Evolutionary conservation across 2,329 filamentous ascomycete species (phyloP), one percentile per base, ranked within the genome.

Genomic region (Fusarium mundagurra): DNA sequence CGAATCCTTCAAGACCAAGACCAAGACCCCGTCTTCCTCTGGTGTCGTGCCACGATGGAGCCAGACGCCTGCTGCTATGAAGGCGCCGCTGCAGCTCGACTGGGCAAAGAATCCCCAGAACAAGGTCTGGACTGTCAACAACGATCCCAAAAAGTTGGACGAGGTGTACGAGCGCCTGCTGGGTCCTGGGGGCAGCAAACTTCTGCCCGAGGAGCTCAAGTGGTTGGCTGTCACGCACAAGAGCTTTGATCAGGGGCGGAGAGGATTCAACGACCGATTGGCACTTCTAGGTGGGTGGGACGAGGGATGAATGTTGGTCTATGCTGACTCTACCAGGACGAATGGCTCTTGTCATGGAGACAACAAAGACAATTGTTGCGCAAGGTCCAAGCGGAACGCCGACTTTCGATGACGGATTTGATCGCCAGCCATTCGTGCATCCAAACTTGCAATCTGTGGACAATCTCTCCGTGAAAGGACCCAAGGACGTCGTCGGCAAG

Each of bases 171-270:
- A 89, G 75, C 87, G 87, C 61, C 89, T 98, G 76, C 85, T 98
- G 63, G 96, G 95, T 11, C 86, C 86, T 53, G 91, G 89, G 51
- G 94, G 93, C 65, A 90, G 93, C 76, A 89, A 88, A 77, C 82
- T 96, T 81, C 87, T 99, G 66, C 92, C 93, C 5, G 95, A 98
- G 22, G 96, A 99, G 85, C 88, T 96, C 71, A 98, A 98, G 85
- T 99, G 96, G 96, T 86, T 98, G 79, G 95, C 95, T 36, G 90
- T 99, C 64, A 99, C 96, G 75, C 96, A 98, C 84, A 98, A 98
- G 89, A 98, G 95, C 84, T 98, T 98, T 80, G 96, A 99, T 81
- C 95, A 98, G 81, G 96, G 95, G 60, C 88, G 94, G 80, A 92
- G 95, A 86, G 96, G 96, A 2, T 98, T 96, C 85, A 99, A 99